Base-by-base conservation (phyloP, 2,329 filamentous ascomycete species). In the Madurella fahalii region DNA sequence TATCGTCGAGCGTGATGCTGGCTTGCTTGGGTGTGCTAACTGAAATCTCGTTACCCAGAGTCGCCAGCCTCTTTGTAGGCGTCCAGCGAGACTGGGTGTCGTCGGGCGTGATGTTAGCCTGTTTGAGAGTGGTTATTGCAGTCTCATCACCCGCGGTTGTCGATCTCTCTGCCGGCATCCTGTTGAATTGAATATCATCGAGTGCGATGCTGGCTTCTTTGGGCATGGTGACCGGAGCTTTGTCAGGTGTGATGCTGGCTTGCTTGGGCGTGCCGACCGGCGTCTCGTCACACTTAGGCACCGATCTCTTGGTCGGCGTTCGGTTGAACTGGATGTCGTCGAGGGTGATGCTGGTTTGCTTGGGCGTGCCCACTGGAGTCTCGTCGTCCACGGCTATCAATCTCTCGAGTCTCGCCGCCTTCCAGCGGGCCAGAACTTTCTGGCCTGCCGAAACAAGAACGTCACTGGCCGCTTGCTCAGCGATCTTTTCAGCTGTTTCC, bases 341-440 rank as follows among this genome's bases (percentile, higher is more conserved):
- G 42, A 16, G 15, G 15, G n/a, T 16, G 9, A 40, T n/a, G 16
- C 12, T 25, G 25, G 25, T 7, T 25, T 25, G 25, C 25, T 25
- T 25, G 7, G 25, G 25, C 25, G 25, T 25, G 25, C 25, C 25
- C 25, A 25, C 25, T 25, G 25, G 7, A 25, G 25, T 25, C 25
- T 25, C 25, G 25, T 25, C 25, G 3, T 25, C 25, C 25, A 25
- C 7, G 25, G 25, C 25, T 20, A 17, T 41, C 54, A 56, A 17
- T 18, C 39, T 45, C 32, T 57, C 46, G 12, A 30, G 34, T 37
- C 40, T 56, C 7, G n/a, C 41, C 9, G 53, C 50, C 39, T 32
- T 53, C 58, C 57, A 57, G 31, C 44, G 50, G 11, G 42, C 43
- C 16, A 13, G 31, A 8, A 59, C 48, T 17, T 17, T 30, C 9